Conservation (phyloP, 2,329 filamentous ascomycete genomes). For the Elsinoe fawcettii region DNA sequence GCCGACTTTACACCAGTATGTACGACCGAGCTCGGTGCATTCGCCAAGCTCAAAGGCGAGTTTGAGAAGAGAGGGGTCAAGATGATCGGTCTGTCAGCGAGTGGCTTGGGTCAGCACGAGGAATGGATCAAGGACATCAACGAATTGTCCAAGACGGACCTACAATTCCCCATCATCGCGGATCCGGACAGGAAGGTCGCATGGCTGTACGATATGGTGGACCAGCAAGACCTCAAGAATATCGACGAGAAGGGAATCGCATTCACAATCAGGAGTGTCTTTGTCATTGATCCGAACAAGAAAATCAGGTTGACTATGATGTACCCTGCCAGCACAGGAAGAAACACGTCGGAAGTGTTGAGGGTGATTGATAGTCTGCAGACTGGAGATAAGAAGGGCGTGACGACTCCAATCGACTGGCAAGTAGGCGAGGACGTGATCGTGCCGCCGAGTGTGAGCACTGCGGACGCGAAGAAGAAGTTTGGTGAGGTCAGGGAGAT, state of each 20-base stretch:
- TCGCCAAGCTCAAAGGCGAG: constrained; percentile 80
- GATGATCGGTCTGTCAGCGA: constrained; percentile 79
- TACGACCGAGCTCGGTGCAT: constrained; percentile 90
- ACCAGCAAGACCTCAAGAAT: constrained; percentile 30
- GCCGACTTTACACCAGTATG: constrained; percentile 90
- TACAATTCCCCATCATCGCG: constrained; percentile 45
- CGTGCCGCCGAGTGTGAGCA: constrained; percentile 73
- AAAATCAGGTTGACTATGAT: constrained; percentile 86
- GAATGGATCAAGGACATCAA: constrained; percentile 78
- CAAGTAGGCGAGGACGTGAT: constrained; percentile 83
- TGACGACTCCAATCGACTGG: constrained; percentile 52
- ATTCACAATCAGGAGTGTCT: constrained; percentile 91
- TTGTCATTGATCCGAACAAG: constrained; percentile 90
- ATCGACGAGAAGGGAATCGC: constrained; percentile 50
- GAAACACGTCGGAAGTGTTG: constrained; percentile 51
- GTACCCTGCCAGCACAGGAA: constrained; percentile 82
- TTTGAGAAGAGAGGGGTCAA: constrained; percentile 82
- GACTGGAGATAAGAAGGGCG: constrained; percentile 73
- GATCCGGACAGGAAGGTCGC: constrained; percentile 43
- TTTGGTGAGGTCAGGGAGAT: constrained; percentile 65
- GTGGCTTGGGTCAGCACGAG: constrained; percentile 74
- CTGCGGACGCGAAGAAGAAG: constrained; percentile 77
- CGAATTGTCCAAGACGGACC: constrained; percentile 36
- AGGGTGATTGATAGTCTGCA: constrained; percentile 52
- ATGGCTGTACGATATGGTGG: constrained; percentile 43